Base-by-base conservation (phyloP, 805 yeast species). In the Saccharomycopsis sp. region DNA sequence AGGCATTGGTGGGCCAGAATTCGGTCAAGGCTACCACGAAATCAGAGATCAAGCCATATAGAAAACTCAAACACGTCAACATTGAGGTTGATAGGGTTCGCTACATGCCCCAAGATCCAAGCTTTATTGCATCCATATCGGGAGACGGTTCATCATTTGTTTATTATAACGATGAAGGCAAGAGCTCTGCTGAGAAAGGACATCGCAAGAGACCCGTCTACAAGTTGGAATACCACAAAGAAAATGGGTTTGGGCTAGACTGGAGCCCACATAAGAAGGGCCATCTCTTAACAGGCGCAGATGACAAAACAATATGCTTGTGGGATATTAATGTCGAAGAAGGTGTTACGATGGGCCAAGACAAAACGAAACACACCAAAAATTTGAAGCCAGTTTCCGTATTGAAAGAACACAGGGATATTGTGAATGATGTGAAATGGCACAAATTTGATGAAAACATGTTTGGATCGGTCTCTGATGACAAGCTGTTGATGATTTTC, bases 391-490 rank as follows among this genome's bases (percentile, higher is more conserved):
- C 69, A n/a, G 13, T 42, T 0, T 48, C 53, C 2, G 59, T 63
- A 2, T 60, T 63, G 48, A 52, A 45, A 3, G 40, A 50, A 5
- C 85, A 80, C 48, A 50, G 55, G 0, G 78, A 74, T 48, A 77
- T 79, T 26, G 85, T 83, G 10, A 83, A 83, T 52, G 92, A 82
- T 52, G 80, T 76, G 16, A 74, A 77, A 59, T 83, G 88, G 85
- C 82, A 80, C 51, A 56, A 62, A 19, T 65, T 68, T 40, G 64
- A 71, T 32, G 62, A 61, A 18, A 61, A 68, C 44, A 31, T 73
- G 2, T 74, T 80, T 56, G 92, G 83, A 0, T 69, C 86, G 2
- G 89, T 80, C 0, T 76, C 86, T 7, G 94, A 83, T 48, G 94
- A 83, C 54, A 68, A 67, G 38, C 60, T 64, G 15, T 62, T 79